Evolutionary conservation across 2,329 filamentous ascomycete genomes (phyloP).

Genomic region (Aspergillus fijiensis): DNA sequence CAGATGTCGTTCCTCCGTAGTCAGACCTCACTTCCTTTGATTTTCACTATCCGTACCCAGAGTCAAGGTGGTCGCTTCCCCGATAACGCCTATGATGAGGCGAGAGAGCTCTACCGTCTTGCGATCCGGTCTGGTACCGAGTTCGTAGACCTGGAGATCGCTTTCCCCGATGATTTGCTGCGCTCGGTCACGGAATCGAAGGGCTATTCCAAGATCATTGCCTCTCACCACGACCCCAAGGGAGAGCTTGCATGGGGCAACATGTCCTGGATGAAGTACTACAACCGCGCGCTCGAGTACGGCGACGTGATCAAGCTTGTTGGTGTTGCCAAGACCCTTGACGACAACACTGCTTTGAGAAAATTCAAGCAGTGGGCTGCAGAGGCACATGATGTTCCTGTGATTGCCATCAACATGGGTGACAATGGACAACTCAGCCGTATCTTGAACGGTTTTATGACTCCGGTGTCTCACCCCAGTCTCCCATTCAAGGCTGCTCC

Average conservation of each 20-base stretch:
- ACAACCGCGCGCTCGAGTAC: constrained; percentile 85
- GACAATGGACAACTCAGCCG: constrained; percentile 81
- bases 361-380: constrained; percentile 78
- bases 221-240: constrained; percentile 88
- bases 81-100: constrained; percentile 69
- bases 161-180: constrained; percentile 74
- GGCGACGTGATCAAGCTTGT: constrained; percentile 95
- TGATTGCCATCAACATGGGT: constrained; percentile 98
- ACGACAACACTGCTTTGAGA: constrained; percentile 83
- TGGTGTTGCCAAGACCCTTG: constrained; percentile 70
- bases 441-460: constrained; percentile 88
- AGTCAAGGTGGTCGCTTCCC: constrained; percentile 87
- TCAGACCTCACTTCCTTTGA: constrained; percentile 71
- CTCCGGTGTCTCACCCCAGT: constrained; percentile 84
- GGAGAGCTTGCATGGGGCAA: constrained; percentile 82
- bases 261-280: constrained; percentile 86
- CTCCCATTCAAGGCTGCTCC: constrained; percentile 93
- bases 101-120: constrained; percentile 71
- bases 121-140: constrained; percentile 84
- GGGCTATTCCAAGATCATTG: constrained; percentile 78
- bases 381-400: constrained; percentile 70
- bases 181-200: constrained; percentile 67
- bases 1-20: constrained; percentile 79
- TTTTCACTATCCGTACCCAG: constrained; percentile 86
- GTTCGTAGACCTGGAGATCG: constrained; percentile 90